Conservation (phyloP, 2,329 filamentous ascomycete genomes). For the Tolypocladium tundrense region DNA sequence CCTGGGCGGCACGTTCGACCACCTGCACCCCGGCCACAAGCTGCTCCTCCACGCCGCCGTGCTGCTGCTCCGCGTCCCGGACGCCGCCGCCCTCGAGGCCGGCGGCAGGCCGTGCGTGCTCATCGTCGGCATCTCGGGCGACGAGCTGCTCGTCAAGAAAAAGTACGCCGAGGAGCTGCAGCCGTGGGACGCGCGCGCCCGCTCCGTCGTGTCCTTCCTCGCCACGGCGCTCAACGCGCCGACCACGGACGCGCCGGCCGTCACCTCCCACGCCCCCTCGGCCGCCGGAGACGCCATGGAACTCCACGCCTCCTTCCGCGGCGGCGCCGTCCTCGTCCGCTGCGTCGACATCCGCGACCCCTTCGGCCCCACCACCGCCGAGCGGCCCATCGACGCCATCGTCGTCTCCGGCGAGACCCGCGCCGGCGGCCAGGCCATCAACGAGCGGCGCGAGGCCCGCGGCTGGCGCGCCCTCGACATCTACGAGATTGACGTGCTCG, state of each 20-base stretch:
- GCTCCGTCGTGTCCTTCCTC: constrained; percentile 62
- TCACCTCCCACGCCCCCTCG: too few species aligned
- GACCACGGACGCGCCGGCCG: constrained; percentile 12
- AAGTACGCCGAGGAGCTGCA: constrained; percentile 76
- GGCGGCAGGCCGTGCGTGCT: constrained; percentile 40
- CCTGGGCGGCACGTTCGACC: constrained; percentile 91
- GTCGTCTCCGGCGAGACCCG: constrained; percentile 85
- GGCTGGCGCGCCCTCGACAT: constrained; percentile 69
- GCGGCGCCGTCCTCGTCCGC: constrained; percentile 54
- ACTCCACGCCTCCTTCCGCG: constrained; percentile 41
- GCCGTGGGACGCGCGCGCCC: constrained; percentile 65
- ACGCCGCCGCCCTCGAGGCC: constrained; percentile 15
- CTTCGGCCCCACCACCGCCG: constrained; percentile 82
- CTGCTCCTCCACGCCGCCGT: constrained; percentile 83
- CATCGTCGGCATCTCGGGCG: constrained; percentile 80
- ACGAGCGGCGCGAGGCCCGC: constrained; percentile 65
- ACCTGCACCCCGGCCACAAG: constrained; percentile 92
- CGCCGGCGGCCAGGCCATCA: constrained; percentile 73
- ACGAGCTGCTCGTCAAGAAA: constrained; percentile 78
- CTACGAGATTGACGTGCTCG: constrained; percentile 84
- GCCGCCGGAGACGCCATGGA: constrained; percentile 9
- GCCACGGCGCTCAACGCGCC: constrained; percentile 45
- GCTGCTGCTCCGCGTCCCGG: constrained; percentile 52
- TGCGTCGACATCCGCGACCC: constrained; percentile 80
- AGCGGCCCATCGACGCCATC: constrained; percentile 66